Percentiles rank a stretch among this genome's conserved stretches.
phyloP scores from a whole-genome alignment of 2,329 filamentous ascomycete genomes.

The Aspergillus uvarum region DNA sequence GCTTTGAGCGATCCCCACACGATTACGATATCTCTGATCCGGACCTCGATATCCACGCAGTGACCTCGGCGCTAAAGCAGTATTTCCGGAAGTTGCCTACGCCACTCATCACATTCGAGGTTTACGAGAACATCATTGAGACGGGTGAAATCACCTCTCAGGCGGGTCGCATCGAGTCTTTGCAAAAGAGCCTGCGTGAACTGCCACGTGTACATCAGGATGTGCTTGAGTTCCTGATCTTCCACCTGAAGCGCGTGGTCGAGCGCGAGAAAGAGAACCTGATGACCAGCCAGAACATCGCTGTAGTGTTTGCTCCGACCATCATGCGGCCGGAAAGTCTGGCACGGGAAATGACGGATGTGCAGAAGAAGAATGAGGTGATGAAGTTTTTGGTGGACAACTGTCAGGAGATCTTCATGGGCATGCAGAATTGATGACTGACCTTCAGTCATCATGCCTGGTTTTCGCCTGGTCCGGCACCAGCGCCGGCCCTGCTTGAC shows the following conservation, averaged over 20 bases:
- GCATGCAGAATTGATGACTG: slow-evolving; percentile 31
- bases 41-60: slow-evolving; percentile 89
- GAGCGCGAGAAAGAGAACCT: slow-evolving; percentile 80
- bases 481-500: slow-evolving; percentile 8
- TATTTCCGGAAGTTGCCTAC: slow-evolving; percentile 93
- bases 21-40: slow-evolving; percentile 93
- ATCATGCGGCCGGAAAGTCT: slow-evolving; percentile 91
- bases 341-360: slow-evolving; percentile 93
- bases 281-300: slow-evolving; percentile 95
- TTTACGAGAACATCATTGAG: slow-evolving; percentile 86
- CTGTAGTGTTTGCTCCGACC: slow-evolving; percentile 95
- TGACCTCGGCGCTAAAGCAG: slow-evolving; percentile 93
- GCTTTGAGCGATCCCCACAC: slow-evolving; percentile 74
- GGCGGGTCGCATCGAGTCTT: slow-evolving; percentile 66
- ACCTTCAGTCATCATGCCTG: slow-evolving; percentile 1
- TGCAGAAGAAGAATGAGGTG: slow-evolving; percentile 86
- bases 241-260: slow-evolving; percentile 87
- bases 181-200: slow-evolving; percentile 71
- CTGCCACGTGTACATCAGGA: slow-evolving; percentile 83
- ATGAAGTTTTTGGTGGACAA: slow-evolving; percentile 94
- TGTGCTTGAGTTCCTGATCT: slow-evolving; percentile 88
- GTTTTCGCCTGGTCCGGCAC: slow-evolving; percentile 9
- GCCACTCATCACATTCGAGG: slow-evolving; percentile 85
- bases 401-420: slow-evolving; percentile 73
- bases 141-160: slow-evolving; percentile 61